Base-by-base conservation (phyloP, 306 rosid genomes). In the Rubus idaeus region DNA sequence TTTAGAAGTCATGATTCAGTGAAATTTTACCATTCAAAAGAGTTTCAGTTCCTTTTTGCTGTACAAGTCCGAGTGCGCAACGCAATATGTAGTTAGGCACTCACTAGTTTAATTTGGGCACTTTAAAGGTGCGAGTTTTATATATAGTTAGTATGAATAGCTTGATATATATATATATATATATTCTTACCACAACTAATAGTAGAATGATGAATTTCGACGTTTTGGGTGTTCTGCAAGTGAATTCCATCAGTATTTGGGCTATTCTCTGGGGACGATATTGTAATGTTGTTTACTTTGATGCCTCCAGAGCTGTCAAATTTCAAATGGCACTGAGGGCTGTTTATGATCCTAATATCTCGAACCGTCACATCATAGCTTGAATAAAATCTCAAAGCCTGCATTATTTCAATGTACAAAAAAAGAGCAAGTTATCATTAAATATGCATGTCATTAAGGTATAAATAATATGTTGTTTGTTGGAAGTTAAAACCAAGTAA, bases 231-330 rank as follows among this genome's bases (percentile, higher is more conserved):
- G 88, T 92, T 95, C 47, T 95, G 97, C 90, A 95, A 72, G 86
- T 92, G 98, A 87, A 95, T 92, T 8, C 97, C 98, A 76, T 95
- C 98, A 20, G 98, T 95, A 47, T 95, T 95, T 70, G 93, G 96
- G 77, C 98, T 95, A 63, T 79, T 83, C 75, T 79, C 96, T 2
- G 97, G 97, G 13, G 98, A 90, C 72, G 86, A 89, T 68, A 95
- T 92, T 40, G 91, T 90, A 47, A 95, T 87, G 77, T 90, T 90
- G 39, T 77, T 42, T 61, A 92, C 90, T 80, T 86, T 70, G 53
- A 95, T 84, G 39, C 87, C 76, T 42, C 81, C 79, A 68, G 97
- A 95, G 80, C 77, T 87, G 88, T 95, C 98, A 75, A 92, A 92
- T 75, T 95, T 95, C 35, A 95, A 84, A 86, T 95, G 97, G 83